Evolutionary conservation across 2,329 filamentous ascomycete genomes (phyloP).

Genomic region (Xenosphaeropsis pyriputrescens): DNA sequence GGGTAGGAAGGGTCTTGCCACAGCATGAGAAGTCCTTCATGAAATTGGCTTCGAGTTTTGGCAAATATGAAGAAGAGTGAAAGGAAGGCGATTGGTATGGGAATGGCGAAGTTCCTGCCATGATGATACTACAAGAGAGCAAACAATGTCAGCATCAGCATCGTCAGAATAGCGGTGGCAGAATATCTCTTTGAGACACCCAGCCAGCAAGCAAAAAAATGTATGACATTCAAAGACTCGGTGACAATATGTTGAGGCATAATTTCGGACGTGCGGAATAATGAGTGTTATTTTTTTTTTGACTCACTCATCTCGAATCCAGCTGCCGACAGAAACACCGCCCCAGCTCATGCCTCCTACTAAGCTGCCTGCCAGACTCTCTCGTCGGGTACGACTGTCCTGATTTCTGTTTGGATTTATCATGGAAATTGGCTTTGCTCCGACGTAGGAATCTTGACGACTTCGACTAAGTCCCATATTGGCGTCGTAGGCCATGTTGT

Average conservation of each 20-base stretch:
- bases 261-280: background rate
- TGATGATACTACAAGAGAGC: conserved; percentile 57
- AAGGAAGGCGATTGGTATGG: conserved; percentile 83
- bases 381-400: conserved; percentile 40
- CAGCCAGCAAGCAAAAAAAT: conserved; percentile 3
- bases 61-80: conserved; percentile 91
- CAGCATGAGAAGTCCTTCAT: conserved; percentile 97
- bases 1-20: conserved; percentile 72
- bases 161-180: conserved; percentile 2
- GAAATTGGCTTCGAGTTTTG: conserved; percentile 92
- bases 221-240: conserved; percentile 1
- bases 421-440: conserved; percentile 53
- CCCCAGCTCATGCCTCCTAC: conserved; percentile 93
- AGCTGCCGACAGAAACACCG: conserved; percentile 88
- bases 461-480: conserved; percentile 32
- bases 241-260: conserved; percentile 3
- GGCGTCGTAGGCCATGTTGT: conserved; percentile 34
- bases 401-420: conserved; percentile 45
- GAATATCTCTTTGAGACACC: conserved; percentile 3
- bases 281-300: background rate
- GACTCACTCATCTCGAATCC: conserved; percentile 95
- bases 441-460: conserved; percentile 51
- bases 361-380: conserved; percentile 48
- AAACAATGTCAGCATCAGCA: conserved; percentile 8
- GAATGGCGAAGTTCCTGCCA: conserved; percentile 93